A percentile compares a stretch with the other conserved stretches of the same genome.
phyloP scores from a whole-genome alignment of 495 filamentous ascomycete species.

The Penicillium lividum region DNA sequence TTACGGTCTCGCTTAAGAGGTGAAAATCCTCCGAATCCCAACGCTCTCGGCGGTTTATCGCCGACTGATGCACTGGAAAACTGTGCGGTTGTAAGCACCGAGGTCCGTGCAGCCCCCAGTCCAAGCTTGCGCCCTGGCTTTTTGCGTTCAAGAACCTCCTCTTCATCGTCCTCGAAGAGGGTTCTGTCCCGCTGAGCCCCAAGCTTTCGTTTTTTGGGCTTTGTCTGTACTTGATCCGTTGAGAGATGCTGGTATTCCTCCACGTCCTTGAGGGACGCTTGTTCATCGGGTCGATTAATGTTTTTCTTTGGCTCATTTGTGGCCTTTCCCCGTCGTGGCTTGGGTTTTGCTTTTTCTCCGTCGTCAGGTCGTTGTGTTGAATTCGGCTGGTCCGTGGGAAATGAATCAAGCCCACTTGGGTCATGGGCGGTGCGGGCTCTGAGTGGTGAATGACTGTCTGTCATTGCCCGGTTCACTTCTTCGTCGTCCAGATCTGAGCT shows the following conservation, averaged over 20 bases:
- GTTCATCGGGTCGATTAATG: slow-evolving; percentile 3
- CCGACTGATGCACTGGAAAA: slow-evolving; percentile 20
- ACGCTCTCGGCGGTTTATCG: slow-evolving; percentile 17
- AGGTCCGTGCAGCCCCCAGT: slow-evolving; percentile 23
- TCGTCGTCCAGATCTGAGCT: slow-evolving; percentile 36
- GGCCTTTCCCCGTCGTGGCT: slow-evolving; percentile 7
- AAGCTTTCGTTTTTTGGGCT: slow-evolving; percentile 77
- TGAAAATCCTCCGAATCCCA: slow-evolving; percentile 59
- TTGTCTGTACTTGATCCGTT: slow-evolving; percentile 47
- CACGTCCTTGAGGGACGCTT: slow-evolving; percentile 1
- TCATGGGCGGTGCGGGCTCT: slow-evolving; percentile 10
- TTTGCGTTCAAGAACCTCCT: slow-evolving; percentile 26
- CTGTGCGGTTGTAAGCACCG: slow-evolving; percentile 18
- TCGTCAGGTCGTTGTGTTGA: background rate
- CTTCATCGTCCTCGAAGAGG: slow-evolving; percentile 74
- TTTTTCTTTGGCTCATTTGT: slow-evolving; percentile 13
- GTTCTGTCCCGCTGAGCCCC: slow-evolving; percentile 61
- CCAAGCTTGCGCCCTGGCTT: slow-evolving; percentile 36
- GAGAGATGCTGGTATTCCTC: slow-evolving; percentile 10
- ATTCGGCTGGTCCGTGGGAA: background rate
- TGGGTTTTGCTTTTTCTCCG: slow-evolving; percentile 8
- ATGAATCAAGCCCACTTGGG: background rate
- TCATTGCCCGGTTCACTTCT: slow-evolving; percentile 19
- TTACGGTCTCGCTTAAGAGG: slow-evolving; percentile 81
- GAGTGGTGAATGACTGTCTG: slow-evolving; percentile 1